Base-by-base conservation (phyloP, 169 alveolate genomes). In the Cryptosporidium meleagridis region DNA sequence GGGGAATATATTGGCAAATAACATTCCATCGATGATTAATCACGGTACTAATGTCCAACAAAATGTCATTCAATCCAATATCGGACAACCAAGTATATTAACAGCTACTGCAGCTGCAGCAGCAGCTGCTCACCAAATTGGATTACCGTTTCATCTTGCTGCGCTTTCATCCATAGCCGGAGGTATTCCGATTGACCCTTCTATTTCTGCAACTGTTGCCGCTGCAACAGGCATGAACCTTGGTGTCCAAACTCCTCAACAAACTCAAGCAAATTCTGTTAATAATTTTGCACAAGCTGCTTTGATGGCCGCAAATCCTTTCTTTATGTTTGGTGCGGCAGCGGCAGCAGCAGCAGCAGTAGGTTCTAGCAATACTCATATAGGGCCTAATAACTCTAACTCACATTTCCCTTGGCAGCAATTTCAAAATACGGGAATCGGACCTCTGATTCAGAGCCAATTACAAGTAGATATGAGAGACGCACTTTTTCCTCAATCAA, bases 281-380 rank as follows among this genome's bases (percentile, higher is more conserved):
- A 80, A 21, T 14, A 65, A 44, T 31, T 65, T 80, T 65, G 31
- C 89, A 14, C 89, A 80, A 10, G 89, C 89, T 10, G 65, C 84
- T 1, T 48, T 80, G 9, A 80, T 65, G 73, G 89, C 89, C 2
- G 80, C 89, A 3, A 80, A 80, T 23, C 89, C 89, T 0, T 80
- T 80, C 68, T 62, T 80, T 48, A 80, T 80, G 89, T 80, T 80
- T 80, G 68, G 89, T n/a, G 89, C 89, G 0, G 75, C 89, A 0
- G 87, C 86, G 1, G 85, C 85, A 0, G 85, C 86, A 1, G 86
- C 86, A 9, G 86, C 86, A 3, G 86, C 86, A 1, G 86, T 59
- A 31, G 53, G 71, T 55, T 73, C 86, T 6, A 39, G 14, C 33
- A 73, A 73, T 35, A 53, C 70, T 16, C 55, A 73, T 33, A 14